These are phyloP conservation scores for Pseudovirgaria hyperparasitica DNA, from an alignment of 2,329 filamentous ascomycete genomes.

Conservation along the genomic window DNA sequence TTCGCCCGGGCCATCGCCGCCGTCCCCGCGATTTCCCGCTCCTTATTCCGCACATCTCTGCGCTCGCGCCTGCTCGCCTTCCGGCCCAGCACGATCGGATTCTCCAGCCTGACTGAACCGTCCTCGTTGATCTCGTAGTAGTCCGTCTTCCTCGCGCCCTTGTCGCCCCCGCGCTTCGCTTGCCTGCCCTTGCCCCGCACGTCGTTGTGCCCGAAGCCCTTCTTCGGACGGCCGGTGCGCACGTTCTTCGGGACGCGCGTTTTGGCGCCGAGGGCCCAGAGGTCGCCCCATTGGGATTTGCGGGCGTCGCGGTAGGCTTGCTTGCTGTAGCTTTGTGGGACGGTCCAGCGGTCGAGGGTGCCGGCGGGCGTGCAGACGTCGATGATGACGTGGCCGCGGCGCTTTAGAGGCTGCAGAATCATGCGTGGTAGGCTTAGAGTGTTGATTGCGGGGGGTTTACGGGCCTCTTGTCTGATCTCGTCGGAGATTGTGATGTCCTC, in stretches of 20 bases:
- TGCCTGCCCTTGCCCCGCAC: slow-evolving; percentile 21
- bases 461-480: slow-evolving; percentile 5
- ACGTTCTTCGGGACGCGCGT: slow-evolving; percentile 53
- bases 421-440: slow-evolving; percentile 63
- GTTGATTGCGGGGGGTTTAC: slow-evolving; percentile 24
- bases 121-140: too few relatives aligned
- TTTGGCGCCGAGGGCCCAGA: slow-evolving; percentile 93
- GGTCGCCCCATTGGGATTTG: slow-evolving; percentile 81
- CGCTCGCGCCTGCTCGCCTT: too few relatives aligned
- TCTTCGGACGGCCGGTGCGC: slow-evolving; percentile 40
- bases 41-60: too few relatives aligned
- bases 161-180: too few relatives aligned
- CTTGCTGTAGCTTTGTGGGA: slow-evolving; percentile 67
- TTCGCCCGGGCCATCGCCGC: too few relatives aligned
- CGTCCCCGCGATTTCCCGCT: too few relatives aligned
- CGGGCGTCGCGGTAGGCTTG: slow-evolving; percentile 85
- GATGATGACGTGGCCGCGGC: slow-evolving; percentile 73
- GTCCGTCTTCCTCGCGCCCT: too few relatives aligned
- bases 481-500: background rate
- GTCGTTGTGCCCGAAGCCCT: slow-evolving; percentile 28
- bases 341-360: slow-evolving; percentile 83
- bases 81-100: too few relatives aligned
- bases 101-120: too few relatives aligned
- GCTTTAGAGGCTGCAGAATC: slow-evolving; percentile 72
- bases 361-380: slow-evolving; percentile 84